Percentiles rank a stretch among this genome's conserved stretches.
phyloP scores from a whole-genome alignment of 108 stramenopile genomes.

The Mayamaea pseudoterrestris region DNA sequence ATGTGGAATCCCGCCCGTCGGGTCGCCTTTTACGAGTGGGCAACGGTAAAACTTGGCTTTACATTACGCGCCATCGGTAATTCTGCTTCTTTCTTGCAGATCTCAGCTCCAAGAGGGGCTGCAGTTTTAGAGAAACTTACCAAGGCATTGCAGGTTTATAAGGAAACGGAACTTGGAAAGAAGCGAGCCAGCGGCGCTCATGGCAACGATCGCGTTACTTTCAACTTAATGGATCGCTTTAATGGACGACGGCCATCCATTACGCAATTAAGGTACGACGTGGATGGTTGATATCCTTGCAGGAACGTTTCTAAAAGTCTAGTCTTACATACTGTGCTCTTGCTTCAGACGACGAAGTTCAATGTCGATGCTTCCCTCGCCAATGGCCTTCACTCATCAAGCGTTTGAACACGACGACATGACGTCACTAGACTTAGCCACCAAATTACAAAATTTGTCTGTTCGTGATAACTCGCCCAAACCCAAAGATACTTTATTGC shows the following conservation, averaged over 20 bases:
- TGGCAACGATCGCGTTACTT: no score
- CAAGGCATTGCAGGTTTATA: constrained; percentile 11
- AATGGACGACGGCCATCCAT: no score
- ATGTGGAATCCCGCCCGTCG: constrained; percentile 36
- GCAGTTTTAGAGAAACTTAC: constrained; percentile 16
- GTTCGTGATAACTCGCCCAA: background rate
- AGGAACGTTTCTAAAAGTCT: background rate
- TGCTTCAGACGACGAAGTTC: no score
- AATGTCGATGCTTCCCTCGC: no score
- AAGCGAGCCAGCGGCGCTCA: no score
- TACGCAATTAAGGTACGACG: background rate
- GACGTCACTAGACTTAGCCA: no score
- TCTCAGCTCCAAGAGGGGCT: constrained; percentile 18
- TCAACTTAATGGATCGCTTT: no score
- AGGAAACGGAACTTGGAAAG: constrained; percentile 8
- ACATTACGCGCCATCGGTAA: constrained; percentile 41
- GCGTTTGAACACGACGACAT: no score
- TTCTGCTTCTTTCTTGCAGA: constrained; percentile 20
- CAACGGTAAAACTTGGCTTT: constrained; percentile 38
- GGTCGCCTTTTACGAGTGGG: constrained; percentile 42
- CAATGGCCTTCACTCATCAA: no score
- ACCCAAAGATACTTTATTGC: background rate
- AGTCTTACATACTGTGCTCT: no score
- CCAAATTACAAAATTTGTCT: background rate
- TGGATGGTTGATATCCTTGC: background rate